Conservation (phyloP, 768 basidiomycete species). For the Tulasnella sp. region DNA sequence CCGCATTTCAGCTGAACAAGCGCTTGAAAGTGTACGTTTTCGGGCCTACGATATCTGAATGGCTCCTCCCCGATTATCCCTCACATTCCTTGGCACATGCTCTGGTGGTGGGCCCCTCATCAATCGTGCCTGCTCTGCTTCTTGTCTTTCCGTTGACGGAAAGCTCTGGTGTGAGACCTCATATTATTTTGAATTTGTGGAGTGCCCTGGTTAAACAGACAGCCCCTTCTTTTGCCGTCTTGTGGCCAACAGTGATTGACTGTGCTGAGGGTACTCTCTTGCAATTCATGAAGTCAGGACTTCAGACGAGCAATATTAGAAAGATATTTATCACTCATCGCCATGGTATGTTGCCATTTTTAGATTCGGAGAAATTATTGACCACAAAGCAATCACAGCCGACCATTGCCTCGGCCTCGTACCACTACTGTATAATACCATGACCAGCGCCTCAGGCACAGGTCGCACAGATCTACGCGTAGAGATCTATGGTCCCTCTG, state of each 20-base stretch:
- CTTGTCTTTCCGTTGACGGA: slow-evolving; percentile 47
- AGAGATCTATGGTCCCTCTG: slow-evolving; percentile 70
- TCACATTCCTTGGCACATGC: slow-evolving; percentile 67
- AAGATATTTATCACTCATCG: slow-evolving; percentile 80
- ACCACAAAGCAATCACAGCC: slow-evolving; percentile 28
- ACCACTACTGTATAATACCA: slow-evolving; percentile 48
- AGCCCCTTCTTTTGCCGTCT: neutral
- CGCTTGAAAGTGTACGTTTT: no score
- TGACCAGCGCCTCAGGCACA: slow-evolving; percentile 34
- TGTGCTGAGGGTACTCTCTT: slow-evolving; percentile 71
- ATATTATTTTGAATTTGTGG: neutral
- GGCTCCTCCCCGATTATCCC: slow-evolving; percentile 26
- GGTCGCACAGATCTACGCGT: slow-evolving; percentile 35
- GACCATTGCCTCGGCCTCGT: slow-evolving; percentile 70
- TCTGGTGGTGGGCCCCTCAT: slow-evolving; percentile 65
- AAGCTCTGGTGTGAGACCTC: slow-evolving; percentile 53
- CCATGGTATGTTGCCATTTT: slow-evolving; percentile 42
- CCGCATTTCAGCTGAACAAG: no score
- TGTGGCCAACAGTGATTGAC: slow-evolving; percentile 50
- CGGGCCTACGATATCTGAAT: no score
- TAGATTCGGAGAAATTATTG: neutral
- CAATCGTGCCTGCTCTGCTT: slow-evolving; percentile 65
- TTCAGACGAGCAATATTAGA: slow-evolving; percentile 34
- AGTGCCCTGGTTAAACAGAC: no score
- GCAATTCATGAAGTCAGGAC: slow-evolving; percentile 37